Conservation (phyloP, 345 rosid genomes). For the Eucalyptus albens region DNA sequence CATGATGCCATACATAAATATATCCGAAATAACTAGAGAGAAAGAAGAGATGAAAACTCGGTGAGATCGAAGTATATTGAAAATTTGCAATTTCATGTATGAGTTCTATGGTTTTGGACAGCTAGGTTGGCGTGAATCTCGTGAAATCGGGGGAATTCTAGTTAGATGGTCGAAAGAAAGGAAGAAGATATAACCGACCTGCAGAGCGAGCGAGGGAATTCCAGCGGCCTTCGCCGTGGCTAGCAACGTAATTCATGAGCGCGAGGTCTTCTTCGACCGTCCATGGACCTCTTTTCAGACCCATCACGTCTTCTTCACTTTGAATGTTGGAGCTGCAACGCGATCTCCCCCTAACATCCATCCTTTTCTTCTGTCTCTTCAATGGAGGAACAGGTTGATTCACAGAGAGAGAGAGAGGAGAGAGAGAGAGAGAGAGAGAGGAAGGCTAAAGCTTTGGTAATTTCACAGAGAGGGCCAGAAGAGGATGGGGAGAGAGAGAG, state of each 20-base stretch:
- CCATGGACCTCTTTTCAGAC: constrained; percentile 90
- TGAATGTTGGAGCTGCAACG: constrained; percentile 3
- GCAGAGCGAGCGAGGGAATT: constrained; percentile 78
- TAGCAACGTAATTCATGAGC: constrained; percentile 71
- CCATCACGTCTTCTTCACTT: constrained; percentile 38
- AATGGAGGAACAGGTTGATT: background rate
- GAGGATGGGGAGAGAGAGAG: background rate
- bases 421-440: background rate
- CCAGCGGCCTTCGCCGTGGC: constrained; percentile 96
- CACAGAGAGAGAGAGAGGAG: background rate
- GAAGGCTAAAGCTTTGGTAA: background rate
- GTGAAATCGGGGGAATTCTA: background rate
- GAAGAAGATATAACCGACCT: constrained; percentile 20
- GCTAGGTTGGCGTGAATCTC: background rate
- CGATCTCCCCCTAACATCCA: background rate
- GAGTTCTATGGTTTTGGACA: background rate
- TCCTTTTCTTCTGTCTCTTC: background rate
- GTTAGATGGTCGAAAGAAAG: background rate
- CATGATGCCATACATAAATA: background rate
- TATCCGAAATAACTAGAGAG: background rate
- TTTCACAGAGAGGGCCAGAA: background rate
- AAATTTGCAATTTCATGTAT: background rate
- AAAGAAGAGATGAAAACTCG: background rate
- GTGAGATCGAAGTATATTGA: background rate
- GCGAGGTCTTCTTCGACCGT: constrained; percentile 80